Evolutionary conservation across 139 green algal genomes (phyloP).

Genomic region (Chlamydomonas eustigma): DNA sequence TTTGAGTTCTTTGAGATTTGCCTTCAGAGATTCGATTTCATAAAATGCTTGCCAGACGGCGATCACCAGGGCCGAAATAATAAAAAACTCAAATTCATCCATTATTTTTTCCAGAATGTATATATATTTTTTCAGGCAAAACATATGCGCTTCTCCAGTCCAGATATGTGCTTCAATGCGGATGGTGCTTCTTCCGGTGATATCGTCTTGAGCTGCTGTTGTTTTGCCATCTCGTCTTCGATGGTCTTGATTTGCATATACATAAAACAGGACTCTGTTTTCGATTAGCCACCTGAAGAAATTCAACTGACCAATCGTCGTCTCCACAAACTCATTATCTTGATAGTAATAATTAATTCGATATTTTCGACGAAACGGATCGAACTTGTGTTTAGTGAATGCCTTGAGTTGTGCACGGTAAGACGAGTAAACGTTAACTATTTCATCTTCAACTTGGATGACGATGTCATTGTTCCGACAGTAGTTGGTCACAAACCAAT

Average conservation of each 20-base stretch:
- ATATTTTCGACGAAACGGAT: constrained; percentile 13
- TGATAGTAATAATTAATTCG: constrained; percentile 13
- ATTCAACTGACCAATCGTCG: constrained; percentile 14
- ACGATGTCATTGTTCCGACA: constrained; percentile 4
- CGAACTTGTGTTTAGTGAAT: constrained; percentile 16
- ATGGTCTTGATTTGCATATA: not conserved
- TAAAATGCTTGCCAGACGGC: too few species aligned
- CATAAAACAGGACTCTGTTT: constrained; percentile 1
- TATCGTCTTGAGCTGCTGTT: too few species aligned
- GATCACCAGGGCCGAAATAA: too few species aligned
- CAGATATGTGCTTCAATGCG: too few species aligned
- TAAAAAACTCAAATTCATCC: too few species aligned
- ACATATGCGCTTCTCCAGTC: too few species aligned
- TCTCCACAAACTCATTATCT: not conserved
- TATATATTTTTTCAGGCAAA: too few species aligned
- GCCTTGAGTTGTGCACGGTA: constrained; percentile 16
- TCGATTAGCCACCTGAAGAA: constrained; percentile 20
- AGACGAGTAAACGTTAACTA: constrained; percentile 10
- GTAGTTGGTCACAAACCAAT: constrained; percentile 18
- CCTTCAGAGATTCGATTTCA: too few species aligned
- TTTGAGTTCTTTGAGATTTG: too few species aligned
- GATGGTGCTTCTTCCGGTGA: too few species aligned
- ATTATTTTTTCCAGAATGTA: too few species aligned
- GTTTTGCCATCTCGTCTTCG: constrained; percentile 11
- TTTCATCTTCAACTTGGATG: not conserved